phyloP scores from a whole-genome alignment of 164 flowering plant species.

The Nymphaea thermarum region DNA sequence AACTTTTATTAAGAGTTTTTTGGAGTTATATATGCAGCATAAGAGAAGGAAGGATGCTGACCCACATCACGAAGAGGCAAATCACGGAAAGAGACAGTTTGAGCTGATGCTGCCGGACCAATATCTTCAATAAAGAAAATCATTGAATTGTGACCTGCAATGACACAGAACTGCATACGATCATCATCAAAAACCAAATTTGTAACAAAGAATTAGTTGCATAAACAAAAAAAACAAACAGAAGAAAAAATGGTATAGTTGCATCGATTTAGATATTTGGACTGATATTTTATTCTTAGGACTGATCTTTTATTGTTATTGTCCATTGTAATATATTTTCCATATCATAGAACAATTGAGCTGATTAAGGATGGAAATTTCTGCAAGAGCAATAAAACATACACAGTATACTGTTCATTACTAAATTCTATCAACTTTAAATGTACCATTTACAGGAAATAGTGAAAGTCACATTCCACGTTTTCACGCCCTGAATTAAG shows the following conservation, averaged over 20 bases:
- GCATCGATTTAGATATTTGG: too few species aligned
- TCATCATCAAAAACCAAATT: neutral
- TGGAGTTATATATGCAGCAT: neutral
- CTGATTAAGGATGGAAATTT: too few species aligned
- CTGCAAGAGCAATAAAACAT: too few species aligned
- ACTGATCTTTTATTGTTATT: too few species aligned
- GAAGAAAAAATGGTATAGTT: neutral
- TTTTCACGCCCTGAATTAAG: too few species aligned
- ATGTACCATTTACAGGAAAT: too few species aligned
- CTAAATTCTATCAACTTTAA: too few species aligned
- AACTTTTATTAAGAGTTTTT: neutral
- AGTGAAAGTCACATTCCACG: too few species aligned
- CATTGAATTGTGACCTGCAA: slow-evolving; percentile 88
- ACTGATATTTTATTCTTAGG: neutral
- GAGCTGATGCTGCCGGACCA: slow-evolving; percentile 94
- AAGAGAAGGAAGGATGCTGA: slow-evolving; percentile 78
- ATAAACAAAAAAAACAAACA: neutral
- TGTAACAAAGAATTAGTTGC: neutral
- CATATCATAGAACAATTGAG: too few species aligned
- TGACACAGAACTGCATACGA: neutral
- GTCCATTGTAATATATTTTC: too few species aligned
- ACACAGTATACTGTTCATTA: too few species aligned
- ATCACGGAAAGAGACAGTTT: slow-evolving; percentile 79
- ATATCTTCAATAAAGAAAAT: slow-evolving; percentile 96
- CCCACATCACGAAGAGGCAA: slow-evolving; percentile 99